phyloP scores from a whole-genome alignment of 371 early-diverging fungal species.

The Paramicrosporidium saccamoebae region DNA sequence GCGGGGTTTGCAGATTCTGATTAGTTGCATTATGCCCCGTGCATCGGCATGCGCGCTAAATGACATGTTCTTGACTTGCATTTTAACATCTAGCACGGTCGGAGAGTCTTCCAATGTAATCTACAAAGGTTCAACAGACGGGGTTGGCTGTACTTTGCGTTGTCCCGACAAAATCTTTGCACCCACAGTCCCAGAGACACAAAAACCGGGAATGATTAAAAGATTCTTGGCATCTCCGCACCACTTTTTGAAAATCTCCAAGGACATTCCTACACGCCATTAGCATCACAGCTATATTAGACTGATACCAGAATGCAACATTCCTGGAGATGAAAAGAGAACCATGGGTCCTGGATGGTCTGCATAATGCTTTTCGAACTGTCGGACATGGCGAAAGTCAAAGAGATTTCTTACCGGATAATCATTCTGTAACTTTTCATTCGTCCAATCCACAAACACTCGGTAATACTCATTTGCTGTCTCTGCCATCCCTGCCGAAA shows the following conservation, averaged over 20 bases:
- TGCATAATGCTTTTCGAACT: constrained; percentile 27
- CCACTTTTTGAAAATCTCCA: constrained; percentile 61
- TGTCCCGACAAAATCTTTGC: constrained; percentile 73
- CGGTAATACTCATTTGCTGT: constrained; percentile 77
- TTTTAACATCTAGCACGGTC: constrained; percentile 43
- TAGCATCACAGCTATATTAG: too few relatives aligned
- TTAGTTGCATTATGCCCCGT: constrained; percentile 87
- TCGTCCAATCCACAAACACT: constrained; percentile 78
- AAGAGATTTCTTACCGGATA: constrained; percentile 61
- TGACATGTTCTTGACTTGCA: constrained; percentile 73
- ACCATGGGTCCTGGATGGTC: constrained; percentile 58
- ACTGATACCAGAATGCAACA: constrained; percentile 52
- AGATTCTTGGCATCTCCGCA: constrained; percentile 59
- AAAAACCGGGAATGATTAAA: constrained; percentile 74
- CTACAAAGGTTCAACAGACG: too few relatives aligned
- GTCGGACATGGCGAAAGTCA: constrained; percentile 67
- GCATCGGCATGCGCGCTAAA: constrained; percentile 98
- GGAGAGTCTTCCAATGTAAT: constrained; percentile 34
- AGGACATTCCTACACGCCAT: too few relatives aligned
- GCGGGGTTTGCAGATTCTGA: constrained; percentile 59
- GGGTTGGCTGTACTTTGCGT: constrained; percentile 6
- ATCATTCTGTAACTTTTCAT: constrained; percentile 56
- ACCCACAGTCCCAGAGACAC: constrained; percentile 77
- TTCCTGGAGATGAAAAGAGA: constrained; percentile 80
- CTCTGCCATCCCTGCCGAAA: constrained; percentile 67